Evolutionary conservation across 2,329 filamentous ascomycete species (phyloP).

Genomic region (Raffaelea arxii): DNA sequence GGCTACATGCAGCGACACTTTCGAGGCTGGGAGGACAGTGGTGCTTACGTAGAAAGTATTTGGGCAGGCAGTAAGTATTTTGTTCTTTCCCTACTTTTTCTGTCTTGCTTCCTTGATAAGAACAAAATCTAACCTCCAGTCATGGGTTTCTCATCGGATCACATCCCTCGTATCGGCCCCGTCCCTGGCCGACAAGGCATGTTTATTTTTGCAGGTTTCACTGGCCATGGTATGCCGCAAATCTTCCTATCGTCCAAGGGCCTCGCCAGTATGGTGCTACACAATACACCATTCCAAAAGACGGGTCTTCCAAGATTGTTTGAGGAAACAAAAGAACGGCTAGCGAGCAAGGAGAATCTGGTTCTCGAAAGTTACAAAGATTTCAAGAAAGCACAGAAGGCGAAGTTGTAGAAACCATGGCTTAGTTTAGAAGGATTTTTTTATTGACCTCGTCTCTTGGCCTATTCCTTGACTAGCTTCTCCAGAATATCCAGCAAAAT

Average conservation of each 20-base stretch:
- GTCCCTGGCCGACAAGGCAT: constrained; percentile 29
- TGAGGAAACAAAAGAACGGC: constrained; percentile 17
- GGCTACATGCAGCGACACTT: constrained; percentile 39
- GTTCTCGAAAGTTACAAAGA: not conserved
- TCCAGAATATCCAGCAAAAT: constrained; percentile 71
- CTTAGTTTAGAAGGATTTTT: not conserved
- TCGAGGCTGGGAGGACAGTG: constrained; percentile 35
- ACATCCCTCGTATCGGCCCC: constrained; percentile 31
- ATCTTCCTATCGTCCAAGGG: constrained; percentile 31
- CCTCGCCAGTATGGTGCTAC: constrained; percentile 26
- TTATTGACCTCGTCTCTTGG: not conserved
- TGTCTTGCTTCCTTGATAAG: constrained; percentile 30
- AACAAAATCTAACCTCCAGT: constrained; percentile 16
- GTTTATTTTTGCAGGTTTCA: constrained; percentile 38
- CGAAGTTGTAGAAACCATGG: no score
- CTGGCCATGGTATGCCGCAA: constrained; percentile 41
- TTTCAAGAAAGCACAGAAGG: not conserved
- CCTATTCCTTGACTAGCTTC: constrained; percentile 50
- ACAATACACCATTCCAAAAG: constrained; percentile 20
- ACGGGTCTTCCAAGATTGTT: constrained; percentile 27
- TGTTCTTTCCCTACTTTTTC: not conserved
- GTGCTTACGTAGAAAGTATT: constrained; percentile 21
- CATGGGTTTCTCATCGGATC: constrained; percentile 38
- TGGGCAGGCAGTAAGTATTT: constrained; percentile 29
- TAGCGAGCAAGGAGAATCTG: not conserved